Evolutionary conservation across 1,139 yeast species (phyloP).

Genomic region (Magnusiomyces ingens): DNA sequence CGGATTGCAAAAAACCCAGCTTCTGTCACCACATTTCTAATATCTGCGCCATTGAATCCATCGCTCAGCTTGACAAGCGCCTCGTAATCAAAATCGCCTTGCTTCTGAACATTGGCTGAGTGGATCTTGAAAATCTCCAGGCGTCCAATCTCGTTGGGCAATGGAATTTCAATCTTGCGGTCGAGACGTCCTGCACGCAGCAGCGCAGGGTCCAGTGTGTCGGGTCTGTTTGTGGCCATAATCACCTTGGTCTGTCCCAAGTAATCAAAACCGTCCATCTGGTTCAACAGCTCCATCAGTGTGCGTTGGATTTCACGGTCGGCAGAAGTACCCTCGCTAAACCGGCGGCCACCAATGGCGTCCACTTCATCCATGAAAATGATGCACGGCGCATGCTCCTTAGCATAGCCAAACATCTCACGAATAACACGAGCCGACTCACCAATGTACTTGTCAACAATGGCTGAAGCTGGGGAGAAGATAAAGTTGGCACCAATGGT

Average conservation of each 20-base stretch:
- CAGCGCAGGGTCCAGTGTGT: slow-evolving; percentile 97
- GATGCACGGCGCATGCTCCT: slow-evolving; percentile 97
- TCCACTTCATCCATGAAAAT: slow-evolving; percentile 99
- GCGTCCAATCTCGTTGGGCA: slow-evolving; percentile 96
- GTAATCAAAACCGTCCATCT: slow-evolving; percentile 98
- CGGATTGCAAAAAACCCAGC: slow-evolving; percentile 98
- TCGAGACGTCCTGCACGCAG: slow-evolving; percentile 98
- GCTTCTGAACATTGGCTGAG: slow-evolving; percentile 75
- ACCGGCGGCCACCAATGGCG: slow-evolving; percentile 98
- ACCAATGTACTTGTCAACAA: slow-evolving; percentile 97
- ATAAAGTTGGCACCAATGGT: slow-evolving; percentile 97
- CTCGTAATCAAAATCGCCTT: slow-evolving; percentile 95
- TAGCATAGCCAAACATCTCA: slow-evolving; percentile 98
- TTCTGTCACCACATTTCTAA: slow-evolving; percentile 96
- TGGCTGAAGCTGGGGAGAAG: slow-evolving; percentile 96
- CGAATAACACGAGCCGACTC: slow-evolving; percentile 95
- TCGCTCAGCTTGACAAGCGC: slow-evolving; percentile 97
- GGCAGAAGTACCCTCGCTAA: slow-evolving; percentile 97
- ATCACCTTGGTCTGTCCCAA: slow-evolving; percentile 96
- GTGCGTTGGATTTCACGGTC: slow-evolving; percentile 99
- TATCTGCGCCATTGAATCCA: slow-evolving; percentile 98
- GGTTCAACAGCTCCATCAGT: slow-evolving; percentile 93
- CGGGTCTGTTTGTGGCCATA: slow-evolving; percentile 99
- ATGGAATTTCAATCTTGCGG: slow-evolving; percentile 90
- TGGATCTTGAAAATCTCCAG: slow-evolving; percentile 93